phyloP scores from a whole-genome alignment of 2,329 filamentous ascomycete species.

The Cladobotryum mycophilum region DNA sequence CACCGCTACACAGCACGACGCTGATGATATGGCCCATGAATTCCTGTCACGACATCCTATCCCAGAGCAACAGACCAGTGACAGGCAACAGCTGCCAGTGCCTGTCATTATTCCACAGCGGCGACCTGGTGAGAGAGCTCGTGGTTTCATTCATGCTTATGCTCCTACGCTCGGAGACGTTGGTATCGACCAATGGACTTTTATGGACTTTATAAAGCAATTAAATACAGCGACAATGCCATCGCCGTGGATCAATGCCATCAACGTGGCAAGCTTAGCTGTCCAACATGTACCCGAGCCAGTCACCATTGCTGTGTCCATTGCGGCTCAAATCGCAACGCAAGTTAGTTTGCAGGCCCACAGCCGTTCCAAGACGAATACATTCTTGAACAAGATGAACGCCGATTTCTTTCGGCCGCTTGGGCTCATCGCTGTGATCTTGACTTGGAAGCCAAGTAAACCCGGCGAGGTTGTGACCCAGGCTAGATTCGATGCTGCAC shows the following conservation, averaged over 20 bases:
- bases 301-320: constrained; percentile 36
- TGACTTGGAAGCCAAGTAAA: constrained; percentile 44
- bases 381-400: constrained; percentile 51
- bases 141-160: constrained; percentile 50
- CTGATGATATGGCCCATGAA: constrained; percentile 6
- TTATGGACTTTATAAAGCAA: constrained; percentile 41
- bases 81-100: constrained; percentile 24
- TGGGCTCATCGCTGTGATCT: constrained; percentile 44
- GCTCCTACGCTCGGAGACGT: constrained; percentile 39
- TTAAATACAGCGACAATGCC: constrained; percentile 36
- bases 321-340: constrained; percentile 37
- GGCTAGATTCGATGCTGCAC: constrained; percentile 26
- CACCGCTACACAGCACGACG: constrained; percentile 7
- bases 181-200: constrained; percentile 42
- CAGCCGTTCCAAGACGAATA: constrained; percentile 39
- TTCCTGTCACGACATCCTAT: constrained; percentile 10
- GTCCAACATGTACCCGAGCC: constrained; percentile 33
- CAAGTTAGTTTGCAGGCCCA: constrained; percentile 35
- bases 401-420: constrained; percentile 49
- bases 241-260: constrained; percentile 30
- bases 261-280: constrained; percentile 35
- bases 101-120: constrained; percentile 48
- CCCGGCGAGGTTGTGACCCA: constrained; percentile 19
- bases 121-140: constrained; percentile 38
- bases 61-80: neutral